Percentiles rank a stretch among this genome's conserved stretches.
These are phyloP conservation scores for Trichoderma semiorbis DNA, from an alignment of 2,329 filamentous ascomycete genomes.

Conservation along the genomic window DNA sequence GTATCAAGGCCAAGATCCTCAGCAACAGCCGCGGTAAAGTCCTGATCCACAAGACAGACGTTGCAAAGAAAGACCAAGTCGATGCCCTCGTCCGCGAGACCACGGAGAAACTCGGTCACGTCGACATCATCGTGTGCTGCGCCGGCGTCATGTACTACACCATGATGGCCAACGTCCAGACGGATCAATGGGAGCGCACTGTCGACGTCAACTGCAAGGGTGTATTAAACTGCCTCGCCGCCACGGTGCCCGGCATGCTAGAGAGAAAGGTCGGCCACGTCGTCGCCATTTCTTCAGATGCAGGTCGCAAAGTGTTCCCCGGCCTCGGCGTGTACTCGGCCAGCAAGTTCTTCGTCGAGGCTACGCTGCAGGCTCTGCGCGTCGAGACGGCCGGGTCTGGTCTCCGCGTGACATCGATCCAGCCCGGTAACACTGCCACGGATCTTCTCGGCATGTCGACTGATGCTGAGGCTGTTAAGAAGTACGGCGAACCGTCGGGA, in stretches of 20 bases:
- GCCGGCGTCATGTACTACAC: conserved; percentile 88
- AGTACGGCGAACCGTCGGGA: conserved; percentile 71
- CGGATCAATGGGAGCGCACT: conserved; percentile 75
- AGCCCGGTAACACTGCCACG: conserved; percentile 74
- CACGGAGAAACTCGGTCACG: conserved; percentile 60
- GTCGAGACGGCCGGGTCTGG: conserved; percentile 73
- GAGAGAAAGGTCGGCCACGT: conserved; percentile 67
- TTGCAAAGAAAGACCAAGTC: conserved; percentile 64
- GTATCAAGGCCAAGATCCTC: conserved; percentile 59
- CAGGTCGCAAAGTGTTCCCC: conserved; percentile 77
- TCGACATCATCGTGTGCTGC: conserved; percentile 77
- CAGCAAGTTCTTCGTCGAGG: conserved; percentile 82
- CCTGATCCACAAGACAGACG: conserved; percentile 67
- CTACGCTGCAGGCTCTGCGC: conserved; percentile 69
- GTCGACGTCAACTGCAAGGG: conserved; percentile 88
- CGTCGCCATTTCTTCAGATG: conserved; percentile 78
- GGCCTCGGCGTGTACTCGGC: conserved; percentile 79
- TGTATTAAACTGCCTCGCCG: conserved; percentile 67
- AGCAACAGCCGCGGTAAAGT: conserved; percentile 57
- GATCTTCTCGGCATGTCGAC: conserved; percentile 72
- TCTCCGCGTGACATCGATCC: conserved; percentile 68
- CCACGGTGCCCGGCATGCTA: conserved; percentile 69
- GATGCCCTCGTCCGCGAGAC: conserved; percentile 61
- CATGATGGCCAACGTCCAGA: conserved; percentile 74
- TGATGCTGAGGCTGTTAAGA: conserved; percentile 72